A percentile compares a stretch with the other conserved stretches of the same genome.
Conservation (phyloP, 2,329 filamentous ascomycete species). For the Phaeosphaeria sp. region DNA sequence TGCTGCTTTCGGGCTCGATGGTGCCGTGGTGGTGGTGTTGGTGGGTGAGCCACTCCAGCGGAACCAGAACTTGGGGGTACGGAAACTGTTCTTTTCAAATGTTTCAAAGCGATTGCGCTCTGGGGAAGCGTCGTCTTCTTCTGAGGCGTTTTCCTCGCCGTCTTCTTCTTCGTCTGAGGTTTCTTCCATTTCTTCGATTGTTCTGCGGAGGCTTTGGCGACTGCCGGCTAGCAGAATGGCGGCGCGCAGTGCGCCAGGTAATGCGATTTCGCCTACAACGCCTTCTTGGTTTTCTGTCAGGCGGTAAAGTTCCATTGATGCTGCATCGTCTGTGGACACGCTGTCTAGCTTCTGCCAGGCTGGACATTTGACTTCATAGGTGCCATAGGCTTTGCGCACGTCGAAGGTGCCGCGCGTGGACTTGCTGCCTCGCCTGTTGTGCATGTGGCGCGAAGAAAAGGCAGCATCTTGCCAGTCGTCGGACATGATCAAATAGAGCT, state of each 20-base stretch:
- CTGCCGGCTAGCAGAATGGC: constrained; percentile 26
- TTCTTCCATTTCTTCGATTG: constrained; percentile 9
- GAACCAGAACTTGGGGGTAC: constrained; percentile 35
- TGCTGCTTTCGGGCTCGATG: not conserved
- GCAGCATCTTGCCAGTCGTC: constrained; percentile 35
- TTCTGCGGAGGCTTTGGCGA: constrained; percentile 16
- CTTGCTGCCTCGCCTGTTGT: constrained; percentile 22
- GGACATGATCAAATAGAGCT: constrained; percentile 8
- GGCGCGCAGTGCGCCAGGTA: constrained; percentile 21
- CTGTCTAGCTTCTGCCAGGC: constrained; percentile 20
- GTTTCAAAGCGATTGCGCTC: constrained; percentile 19
- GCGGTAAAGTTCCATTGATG: constrained; percentile 25
- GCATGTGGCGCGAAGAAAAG: constrained; percentile 31
- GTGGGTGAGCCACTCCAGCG: constrained; percentile 24
- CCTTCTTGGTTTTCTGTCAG: constrained; percentile 26
- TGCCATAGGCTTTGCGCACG: constrained; percentile 31
- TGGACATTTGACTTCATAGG: constrained; percentile 28
- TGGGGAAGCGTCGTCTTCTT: not conserved
- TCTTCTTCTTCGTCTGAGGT: constrained; percentile 8
- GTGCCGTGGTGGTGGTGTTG: not conserved
- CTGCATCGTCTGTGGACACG: constrained; percentile 8
- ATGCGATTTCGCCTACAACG: constrained; percentile 22
- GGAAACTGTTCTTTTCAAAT: constrained; percentile 36
- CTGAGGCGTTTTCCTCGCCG: constrained; percentile 1
- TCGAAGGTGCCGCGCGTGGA: constrained; percentile 25